Percentiles rank a stretch among this genome's conserved stretches.
Conservation (phyloP, 1,284 basidiomycete species). For the Amylostereum chailletii region DNA sequence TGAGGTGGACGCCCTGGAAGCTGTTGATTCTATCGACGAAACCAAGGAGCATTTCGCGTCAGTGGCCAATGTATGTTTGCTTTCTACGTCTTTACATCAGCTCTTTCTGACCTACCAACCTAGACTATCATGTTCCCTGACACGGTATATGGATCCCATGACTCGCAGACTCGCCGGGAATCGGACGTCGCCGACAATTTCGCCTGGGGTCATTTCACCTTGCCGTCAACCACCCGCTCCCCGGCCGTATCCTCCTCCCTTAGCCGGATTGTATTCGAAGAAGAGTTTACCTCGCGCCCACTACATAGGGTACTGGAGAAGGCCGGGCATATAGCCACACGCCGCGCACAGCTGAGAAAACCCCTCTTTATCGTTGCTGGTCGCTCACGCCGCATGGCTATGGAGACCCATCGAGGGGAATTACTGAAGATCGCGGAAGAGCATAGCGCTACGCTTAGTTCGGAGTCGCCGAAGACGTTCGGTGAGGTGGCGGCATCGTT, state of each 20-base stretch:
- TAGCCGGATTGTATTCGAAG: conserved; percentile 48
- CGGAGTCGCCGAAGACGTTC: conserved; percentile 64
- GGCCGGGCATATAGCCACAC: conserved; percentile 17
- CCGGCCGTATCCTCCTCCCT: conserved; percentile 32
- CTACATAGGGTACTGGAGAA: conserved; percentile 46
- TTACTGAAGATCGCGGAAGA: conserved; percentile 44
- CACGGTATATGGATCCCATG: conserved; percentile 58
- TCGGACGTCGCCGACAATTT: conserved; percentile 71
- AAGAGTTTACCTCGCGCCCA: conserved; percentile 36
- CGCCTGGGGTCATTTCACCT: conserved; percentile 50
- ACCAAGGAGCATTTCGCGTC: conserved; percentile 13
- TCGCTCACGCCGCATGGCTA: conserved; percentile 62
- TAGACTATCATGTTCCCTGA: conserved; percentile 46
- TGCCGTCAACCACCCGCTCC: conserved; percentile 15
- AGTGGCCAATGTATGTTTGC: conserved; percentile 12
- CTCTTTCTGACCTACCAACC: conserved; percentile 4
- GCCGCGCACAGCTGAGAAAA: conserved; percentile 14
- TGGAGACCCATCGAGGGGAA: conserved; percentile 49
- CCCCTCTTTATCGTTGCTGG: conserved; percentile 62
- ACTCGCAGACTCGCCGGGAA: conserved; percentile 53
- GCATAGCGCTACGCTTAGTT: conserved; percentile 35
- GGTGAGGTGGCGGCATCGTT: conserved; percentile 69
- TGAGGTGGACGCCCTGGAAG: conserved; percentile 25
- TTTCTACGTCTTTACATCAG: conserved; percentile 5
- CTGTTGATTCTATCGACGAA: conserved; percentile 25